These are phyloP conservation scores for Kandelia obovata DNA, from an alignment of 345 rosid genomes.

Conservation along the genomic window DNA sequence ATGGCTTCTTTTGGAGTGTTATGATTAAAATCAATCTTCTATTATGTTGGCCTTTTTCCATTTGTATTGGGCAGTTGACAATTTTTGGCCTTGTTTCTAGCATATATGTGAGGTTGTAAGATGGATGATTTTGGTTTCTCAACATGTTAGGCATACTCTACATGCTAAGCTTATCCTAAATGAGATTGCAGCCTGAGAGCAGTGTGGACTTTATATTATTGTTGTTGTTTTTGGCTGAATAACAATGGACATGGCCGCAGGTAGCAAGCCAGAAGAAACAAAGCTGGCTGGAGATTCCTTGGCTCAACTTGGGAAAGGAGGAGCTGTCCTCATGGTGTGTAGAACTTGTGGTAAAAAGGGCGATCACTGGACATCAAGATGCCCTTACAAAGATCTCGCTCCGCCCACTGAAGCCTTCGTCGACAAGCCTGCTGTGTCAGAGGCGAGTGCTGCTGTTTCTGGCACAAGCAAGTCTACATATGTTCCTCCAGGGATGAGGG, in stretches of 20 bases:
- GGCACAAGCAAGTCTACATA: constrained; percentile 50
- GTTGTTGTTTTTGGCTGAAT: background rate
- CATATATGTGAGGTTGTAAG: too few species aligned
- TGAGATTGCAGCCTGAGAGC: too few species aligned
- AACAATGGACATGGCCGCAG: constrained; percentile 25
- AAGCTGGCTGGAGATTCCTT: constrained; percentile 51
- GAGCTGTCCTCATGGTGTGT: constrained; percentile 80
- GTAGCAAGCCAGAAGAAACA: constrained; percentile 58
- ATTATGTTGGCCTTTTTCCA: too few species aligned
- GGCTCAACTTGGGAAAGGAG: constrained; percentile 58
- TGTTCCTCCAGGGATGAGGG: constrained; percentile 65
- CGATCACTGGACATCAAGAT: constrained; percentile 86
- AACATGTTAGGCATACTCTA: too few species aligned
- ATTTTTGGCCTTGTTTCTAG: too few species aligned
- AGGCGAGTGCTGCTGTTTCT: constrained; percentile 32
- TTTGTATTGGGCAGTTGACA: too few species aligned
- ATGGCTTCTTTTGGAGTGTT: too few species aligned
- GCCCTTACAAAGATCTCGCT: constrained; percentile 85
- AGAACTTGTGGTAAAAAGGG: constrained; percentile 82
- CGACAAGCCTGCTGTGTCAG: constrained; percentile 56
- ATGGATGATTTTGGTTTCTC: too few species aligned
- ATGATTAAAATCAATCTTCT: too few species aligned
- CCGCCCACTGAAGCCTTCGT: constrained; percentile 39
- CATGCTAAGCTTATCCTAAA: too few species aligned
- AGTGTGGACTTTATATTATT: background rate